These are phyloP conservation scores for Trichocomaceae sp. DNA, from an alignment of 2,329 filamentous ascomycete genomes.

Conservation along the genomic window DNA sequence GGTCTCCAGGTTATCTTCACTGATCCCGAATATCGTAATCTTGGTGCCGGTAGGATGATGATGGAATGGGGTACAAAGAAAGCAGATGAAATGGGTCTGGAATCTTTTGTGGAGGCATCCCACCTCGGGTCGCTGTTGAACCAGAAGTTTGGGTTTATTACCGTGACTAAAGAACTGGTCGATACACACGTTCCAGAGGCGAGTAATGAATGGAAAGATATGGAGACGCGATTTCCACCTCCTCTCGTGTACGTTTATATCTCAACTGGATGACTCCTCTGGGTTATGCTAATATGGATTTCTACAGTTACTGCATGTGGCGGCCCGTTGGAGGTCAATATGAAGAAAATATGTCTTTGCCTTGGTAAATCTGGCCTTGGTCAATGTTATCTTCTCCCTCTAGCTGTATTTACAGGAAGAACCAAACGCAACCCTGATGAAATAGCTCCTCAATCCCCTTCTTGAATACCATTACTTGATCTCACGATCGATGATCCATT, in stretches of 20 bases:
- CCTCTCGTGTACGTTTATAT: neutral
- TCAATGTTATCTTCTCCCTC: neutral
- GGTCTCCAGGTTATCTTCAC: constrained; percentile 1
- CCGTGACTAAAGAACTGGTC: neutral
- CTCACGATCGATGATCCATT: neutral
- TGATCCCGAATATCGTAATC: constrained; percentile 1
- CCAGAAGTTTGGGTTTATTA: constrained; percentile 2
- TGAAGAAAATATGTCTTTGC: neutral
- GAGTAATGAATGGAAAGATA: neutral
- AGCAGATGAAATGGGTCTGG: neutral
- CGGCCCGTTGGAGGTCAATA: neutral
- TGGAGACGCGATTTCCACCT: neutral
- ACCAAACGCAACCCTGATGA: neutral
- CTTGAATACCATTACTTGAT: neutral
- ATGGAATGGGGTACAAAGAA: neutral
- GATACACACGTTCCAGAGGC: neutral
- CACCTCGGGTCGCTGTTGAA: neutral
- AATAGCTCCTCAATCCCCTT: neutral
- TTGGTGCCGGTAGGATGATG: neutral
- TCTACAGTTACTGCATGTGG: neutral
- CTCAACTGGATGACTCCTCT: neutral
- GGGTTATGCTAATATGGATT: neutral
- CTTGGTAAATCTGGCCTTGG: neutral
- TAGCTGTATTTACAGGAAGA: neutral
- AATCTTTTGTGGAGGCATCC: neutral